phyloP scores from a whole-genome alignment of 2,329 filamentous ascomycete genomes.

The Onygena corvina region DNA sequence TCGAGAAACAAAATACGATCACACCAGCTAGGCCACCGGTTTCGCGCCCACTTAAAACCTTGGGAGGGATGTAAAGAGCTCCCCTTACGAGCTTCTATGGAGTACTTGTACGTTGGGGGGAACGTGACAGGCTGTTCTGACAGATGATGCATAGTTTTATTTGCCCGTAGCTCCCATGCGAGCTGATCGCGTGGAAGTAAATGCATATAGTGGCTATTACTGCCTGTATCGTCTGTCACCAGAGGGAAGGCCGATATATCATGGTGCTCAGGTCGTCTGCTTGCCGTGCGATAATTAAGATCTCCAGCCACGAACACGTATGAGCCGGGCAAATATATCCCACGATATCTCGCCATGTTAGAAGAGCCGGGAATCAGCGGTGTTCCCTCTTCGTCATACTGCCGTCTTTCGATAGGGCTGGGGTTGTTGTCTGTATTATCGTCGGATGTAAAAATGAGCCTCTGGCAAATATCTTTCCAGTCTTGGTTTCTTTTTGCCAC shows the following conservation, averaged over 20 bases:
- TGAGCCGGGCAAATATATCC: constrained; percentile 60
- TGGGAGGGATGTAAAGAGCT: constrained; percentile 22
- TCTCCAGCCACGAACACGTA: constrained; percentile 84
- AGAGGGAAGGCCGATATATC: constrained; percentile 53
- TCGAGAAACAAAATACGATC: constrained; percentile 76
- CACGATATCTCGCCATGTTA: constrained; percentile 20
- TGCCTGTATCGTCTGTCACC: constrained; percentile 37
- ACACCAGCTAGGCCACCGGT: constrained; percentile 87
- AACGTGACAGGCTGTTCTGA: constrained; percentile 63
- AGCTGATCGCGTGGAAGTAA: constrained; percentile 72
- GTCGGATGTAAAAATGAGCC: constrained; percentile 55
- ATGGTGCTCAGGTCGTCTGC: constrained; percentile 47
- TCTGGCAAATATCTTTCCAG: constrained; percentile 72
- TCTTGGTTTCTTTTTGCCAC: constrained; percentile 67
- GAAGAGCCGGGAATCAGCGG: constrained; percentile 27
- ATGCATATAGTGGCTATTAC: constrained; percentile 51
- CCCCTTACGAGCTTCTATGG: constrained; percentile 34
- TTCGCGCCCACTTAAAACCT: constrained; percentile 61
- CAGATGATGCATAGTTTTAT: constrained; percentile 65
- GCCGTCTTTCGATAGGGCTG: constrained; percentile 13
- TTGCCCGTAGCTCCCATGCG: constrained; percentile 53
- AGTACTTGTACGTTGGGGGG: constrained; percentile 90
- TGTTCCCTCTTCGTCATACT: constrained; percentile 23
- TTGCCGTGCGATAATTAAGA: constrained; percentile 83
- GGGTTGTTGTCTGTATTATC: constrained; percentile 31